Evolutionary conservation across 1,284 basidiomycete genomes (phyloP), one percentile per base, ranked within the genome.

Genomic region (Megacollybia platyphylla): DNA sequence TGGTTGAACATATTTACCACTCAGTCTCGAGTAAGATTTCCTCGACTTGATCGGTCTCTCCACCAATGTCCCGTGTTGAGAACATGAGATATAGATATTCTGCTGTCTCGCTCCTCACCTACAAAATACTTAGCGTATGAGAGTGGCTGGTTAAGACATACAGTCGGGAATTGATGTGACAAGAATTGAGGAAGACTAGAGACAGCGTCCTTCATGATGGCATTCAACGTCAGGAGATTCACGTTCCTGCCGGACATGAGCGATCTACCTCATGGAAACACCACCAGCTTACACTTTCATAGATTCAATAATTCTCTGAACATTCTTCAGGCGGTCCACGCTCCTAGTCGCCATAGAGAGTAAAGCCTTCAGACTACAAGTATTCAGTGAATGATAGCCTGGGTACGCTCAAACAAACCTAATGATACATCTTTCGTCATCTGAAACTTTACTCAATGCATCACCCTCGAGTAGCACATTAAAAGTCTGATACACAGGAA

Each of bases 51-150:
- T 79, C 77, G 3, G 73, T 75, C 8, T 84, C 79, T 44, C 65
- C 59, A 0, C 70, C 73, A 5, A 86, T 55, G 46, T 86, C 83
- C 39, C 70, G 69, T 46, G 73, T 74, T 52, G 87, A 84, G 15
- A 89, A 60, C 7, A 73, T 67, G 24, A 87, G 62, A 55, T 89
- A 94, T 0, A 93, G 56, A 48, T 82, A 74, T 57, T 94, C 91
- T 2, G 87, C 86, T 0, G 86, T 76, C 45, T 81, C 76, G 5
- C 78, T 67, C 39, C 90, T 78, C 40, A 92, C 67, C 87, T 92
- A 54, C 5, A 32, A 24, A 10, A 39, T 41, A 43, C 28, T 27
- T 24, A 24, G 20, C 20, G 5, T 4, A 24, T 24, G 20, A 24
- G 5, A 4, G 20, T 24, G 2, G 20, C 20, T 5, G 20, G 39